Percentiles rank a stretch among this genome's conserved stretches.
phyloP scores from a whole-genome alignment of 805 yeast species.

The Yamadazyma paraphyllophila region DNA sequence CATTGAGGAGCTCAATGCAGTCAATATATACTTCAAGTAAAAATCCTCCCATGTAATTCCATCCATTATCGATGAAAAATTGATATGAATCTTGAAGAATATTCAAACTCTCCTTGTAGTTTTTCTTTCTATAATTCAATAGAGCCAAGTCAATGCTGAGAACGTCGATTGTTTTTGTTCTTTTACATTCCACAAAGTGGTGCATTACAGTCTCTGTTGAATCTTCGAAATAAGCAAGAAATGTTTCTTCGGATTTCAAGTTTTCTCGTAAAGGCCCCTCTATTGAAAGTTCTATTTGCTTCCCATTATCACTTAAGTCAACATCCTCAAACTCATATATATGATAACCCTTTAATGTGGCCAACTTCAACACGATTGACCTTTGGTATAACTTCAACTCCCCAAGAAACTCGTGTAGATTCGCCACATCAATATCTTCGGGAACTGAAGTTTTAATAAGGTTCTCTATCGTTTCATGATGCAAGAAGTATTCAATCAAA shows the following conservation, averaged over 20 bases:
- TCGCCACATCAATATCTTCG: conserved; percentile 10
- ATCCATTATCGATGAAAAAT: conserved; percentile 64
- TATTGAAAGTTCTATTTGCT: conserved; percentile 1
- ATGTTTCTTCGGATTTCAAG: conserved; percentile 13
- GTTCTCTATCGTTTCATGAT: conserved; percentile 1
- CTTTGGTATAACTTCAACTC: conserved; percentile 50
- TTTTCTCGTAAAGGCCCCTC: background rate
- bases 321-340: conserved; percentile 24
- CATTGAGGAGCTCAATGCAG: conserved; percentile 52
- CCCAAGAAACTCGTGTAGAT: conserved; percentile 42
- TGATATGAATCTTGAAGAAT: conserved; percentile 68
- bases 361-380: conserved; percentile 34
- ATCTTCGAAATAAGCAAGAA: conserved; percentile 37
- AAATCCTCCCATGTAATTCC: conserved; percentile 70
- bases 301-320: conserved; percentile 14
- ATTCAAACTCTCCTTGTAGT: conserved; percentile 59
- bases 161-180: conserved; percentile 67
- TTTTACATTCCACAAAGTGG: conserved; percentile 48
- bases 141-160: conserved; percentile 79
- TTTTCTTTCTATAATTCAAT: conserved; percentile 54
- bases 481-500: conserved; percentile 9
- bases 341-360: conserved; percentile 17
- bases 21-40: conserved; percentile 65
- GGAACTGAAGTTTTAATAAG: conserved; percentile 12
- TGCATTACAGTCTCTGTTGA: conserved; percentile 57